Evolutionary conservation across 257 asterid species (phyloP).

Genomic region (Solanum appendiculatum): DNA sequence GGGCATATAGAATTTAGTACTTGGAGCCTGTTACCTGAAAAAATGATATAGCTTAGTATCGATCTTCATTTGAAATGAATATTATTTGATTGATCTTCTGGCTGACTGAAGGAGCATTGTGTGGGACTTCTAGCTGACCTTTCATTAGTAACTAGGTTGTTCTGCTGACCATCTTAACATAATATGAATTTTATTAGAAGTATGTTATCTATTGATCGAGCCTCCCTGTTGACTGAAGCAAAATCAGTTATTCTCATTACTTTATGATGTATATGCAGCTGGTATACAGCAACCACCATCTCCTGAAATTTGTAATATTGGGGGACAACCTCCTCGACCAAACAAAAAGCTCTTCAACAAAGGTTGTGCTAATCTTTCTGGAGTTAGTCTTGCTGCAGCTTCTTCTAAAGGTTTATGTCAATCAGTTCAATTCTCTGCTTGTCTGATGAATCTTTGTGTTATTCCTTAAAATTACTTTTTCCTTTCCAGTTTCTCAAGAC

Average conservation of each 20-base stretch:
- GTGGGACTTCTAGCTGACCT: neutral
- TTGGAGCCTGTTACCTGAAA: neutral
- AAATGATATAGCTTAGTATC: neutral
- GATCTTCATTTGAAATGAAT: neutral
- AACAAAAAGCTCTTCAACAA: constrained; percentile 8
- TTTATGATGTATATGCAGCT: constrained; percentile 1
- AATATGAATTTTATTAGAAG: neutral
- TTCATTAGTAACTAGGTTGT: neutral
- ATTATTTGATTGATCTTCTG: neutral
- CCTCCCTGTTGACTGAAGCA: neutral
- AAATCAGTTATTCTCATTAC: neutral
- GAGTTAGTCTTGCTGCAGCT: constrained; percentile 23
- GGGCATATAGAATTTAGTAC: neutral
- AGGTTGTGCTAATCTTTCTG: constrained; percentile 27
- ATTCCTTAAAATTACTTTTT: neutral
- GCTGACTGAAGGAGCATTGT: neutral
- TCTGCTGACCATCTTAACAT: neutral
- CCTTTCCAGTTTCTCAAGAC: neutral
- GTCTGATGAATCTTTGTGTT: neutral
- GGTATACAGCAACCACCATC: neutral
- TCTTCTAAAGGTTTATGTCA: constrained; percentile 36
- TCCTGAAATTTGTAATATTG: neutral
- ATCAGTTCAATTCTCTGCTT: constrained; percentile 4
- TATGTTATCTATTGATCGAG: neutral
- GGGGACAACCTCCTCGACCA: neutral